Conservation (phyloP, 805 yeast species). For the Lachancea mirantina region DNA sequence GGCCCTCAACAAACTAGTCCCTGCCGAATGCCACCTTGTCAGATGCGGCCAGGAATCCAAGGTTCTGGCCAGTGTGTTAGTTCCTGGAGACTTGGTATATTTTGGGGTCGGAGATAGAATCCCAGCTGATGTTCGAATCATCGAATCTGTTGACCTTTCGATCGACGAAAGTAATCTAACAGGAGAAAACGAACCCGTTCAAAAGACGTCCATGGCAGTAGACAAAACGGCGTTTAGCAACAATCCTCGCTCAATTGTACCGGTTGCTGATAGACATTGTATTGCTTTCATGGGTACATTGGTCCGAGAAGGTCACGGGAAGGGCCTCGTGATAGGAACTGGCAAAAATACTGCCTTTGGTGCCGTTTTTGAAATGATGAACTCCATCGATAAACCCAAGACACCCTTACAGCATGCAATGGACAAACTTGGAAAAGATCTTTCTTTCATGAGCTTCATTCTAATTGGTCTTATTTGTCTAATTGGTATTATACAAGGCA, state of each 20-base stretch:
- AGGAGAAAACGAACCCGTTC: slow-evolving; percentile 89
- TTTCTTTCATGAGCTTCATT: slow-evolving; percentile 74
- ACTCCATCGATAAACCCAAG: slow-evolving; percentile 90
- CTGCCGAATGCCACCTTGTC: slow-evolving; percentile 91
- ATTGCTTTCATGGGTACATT: slow-evolving; percentile 97
- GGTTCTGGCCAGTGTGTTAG: slow-evolving; percentile 80
- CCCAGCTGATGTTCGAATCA: slow-evolving; percentile 88
- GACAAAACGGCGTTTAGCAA: slow-evolving; percentile 20
- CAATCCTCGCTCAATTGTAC: slow-evolving; percentile 33
- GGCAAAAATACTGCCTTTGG: slow-evolving; percentile 91
- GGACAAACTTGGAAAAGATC: slow-evolving; percentile 91
- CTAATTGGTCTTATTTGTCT: slow-evolving; percentile 89
- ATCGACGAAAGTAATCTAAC: slow-evolving; percentile 93
- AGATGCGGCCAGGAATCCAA: slow-evolving; percentile 72
- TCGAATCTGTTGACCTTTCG: slow-evolving; percentile 68
- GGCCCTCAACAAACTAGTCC: slow-evolving; percentile 87
- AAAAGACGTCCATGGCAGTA: slow-evolving; percentile 49
- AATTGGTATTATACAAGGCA: slow-evolving; percentile 85
- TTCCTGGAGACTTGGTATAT: slow-evolving; percentile 92
- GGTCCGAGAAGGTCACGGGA: slow-evolving; percentile 92
- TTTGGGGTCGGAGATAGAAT: slow-evolving; percentile 90
- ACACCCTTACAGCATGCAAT: slow-evolving; percentile 93
- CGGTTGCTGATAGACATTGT: slow-evolving; percentile 62
- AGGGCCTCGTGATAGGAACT: slow-evolving; percentile 89
- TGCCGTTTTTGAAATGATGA: slow-evolving; percentile 90